These are phyloP conservation scores for Theobroma grandiflorum DNA, from an alignment of 441 rosid species.

Conservation along the genomic window DNA sequence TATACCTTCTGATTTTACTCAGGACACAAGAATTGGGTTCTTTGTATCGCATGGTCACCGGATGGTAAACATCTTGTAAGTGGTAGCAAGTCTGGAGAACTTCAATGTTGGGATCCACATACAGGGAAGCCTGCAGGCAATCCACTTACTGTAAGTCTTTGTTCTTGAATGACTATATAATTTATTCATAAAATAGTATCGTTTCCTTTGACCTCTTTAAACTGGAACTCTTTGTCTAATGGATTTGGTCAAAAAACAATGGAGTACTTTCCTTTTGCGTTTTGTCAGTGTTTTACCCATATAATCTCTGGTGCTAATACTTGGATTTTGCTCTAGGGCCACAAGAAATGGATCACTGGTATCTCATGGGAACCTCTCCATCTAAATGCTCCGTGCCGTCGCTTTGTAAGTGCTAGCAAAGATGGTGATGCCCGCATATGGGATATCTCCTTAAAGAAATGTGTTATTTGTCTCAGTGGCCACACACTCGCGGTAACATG, in stretches of 20 bases:
- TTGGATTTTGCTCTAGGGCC: slow-evolving; percentile 68
- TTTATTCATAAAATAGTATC: background rate
- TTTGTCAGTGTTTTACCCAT: slow-evolving; percentile 13
- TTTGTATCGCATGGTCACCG: slow-evolving; percentile 95
- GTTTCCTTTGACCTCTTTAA: background rate
- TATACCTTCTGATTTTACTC: slow-evolving; percentile 22
- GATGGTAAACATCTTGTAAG: slow-evolving; percentile 94
- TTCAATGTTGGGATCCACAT: slow-evolving; percentile 89
- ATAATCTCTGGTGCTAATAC: slow-evolving; percentile 16
- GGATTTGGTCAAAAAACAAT: slow-evolving; percentile 16
- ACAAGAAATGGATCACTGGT: slow-evolving; percentile 99
- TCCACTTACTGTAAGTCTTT: slow-evolving; percentile 63
- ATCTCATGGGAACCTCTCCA: slow-evolving; percentile 99
- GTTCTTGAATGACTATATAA: slow-evolving; percentile 23
- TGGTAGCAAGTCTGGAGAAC: slow-evolving; percentile 94
- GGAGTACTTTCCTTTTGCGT: background rate
- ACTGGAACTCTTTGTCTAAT: background rate
- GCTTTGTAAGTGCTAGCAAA: slow-evolving; percentile 96
- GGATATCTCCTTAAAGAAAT: slow-evolving; percentile 76
- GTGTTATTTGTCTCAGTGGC: slow-evolving; percentile 82
- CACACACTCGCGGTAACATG: slow-evolving; percentile 98
- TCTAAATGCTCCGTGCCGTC: slow-evolving; percentile 89
- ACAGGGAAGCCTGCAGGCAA: slow-evolving; percentile 85
- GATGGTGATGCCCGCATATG: slow-evolving; percentile 99
- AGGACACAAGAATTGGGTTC: slow-evolving; percentile 99